These are phyloP conservation scores for Zasmidium cellare DNA, from an alignment of 2,329 filamentous ascomycete species.

Conservation along the genomic window DNA sequence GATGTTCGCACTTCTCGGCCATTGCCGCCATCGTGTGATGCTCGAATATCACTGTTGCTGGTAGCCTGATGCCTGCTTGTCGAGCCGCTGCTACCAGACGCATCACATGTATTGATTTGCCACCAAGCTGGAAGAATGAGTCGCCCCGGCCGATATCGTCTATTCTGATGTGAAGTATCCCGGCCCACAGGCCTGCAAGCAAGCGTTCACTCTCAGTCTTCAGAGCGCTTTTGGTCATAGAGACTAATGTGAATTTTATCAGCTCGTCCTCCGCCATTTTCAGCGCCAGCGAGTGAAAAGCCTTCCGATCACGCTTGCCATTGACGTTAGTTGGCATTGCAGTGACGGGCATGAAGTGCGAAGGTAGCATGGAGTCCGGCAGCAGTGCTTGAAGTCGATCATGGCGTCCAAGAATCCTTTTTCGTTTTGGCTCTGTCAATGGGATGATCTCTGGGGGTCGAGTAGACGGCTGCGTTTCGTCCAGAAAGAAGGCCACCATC, in stretches of 20 bases:
- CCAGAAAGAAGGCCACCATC: too few species aligned
- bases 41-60: conserved; percentile 44
- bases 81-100: conserved; percentile 42
- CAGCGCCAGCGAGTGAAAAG: too few species aligned
- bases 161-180: background rate
- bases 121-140: conserved; percentile 47
- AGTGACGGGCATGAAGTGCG: too few species aligned
- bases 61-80: conserved; percentile 37
- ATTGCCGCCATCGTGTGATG: conserved; percentile 9
- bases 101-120: conserved; percentile 49
- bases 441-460: too few species aligned
- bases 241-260: too few species aligned
- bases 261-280: background rate
- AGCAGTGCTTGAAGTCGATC: too few species aligned
- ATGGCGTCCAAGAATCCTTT: too few species aligned
- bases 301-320: background rate
- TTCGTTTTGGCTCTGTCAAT: too few species aligned
- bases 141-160: conserved; percentile 14
- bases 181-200: background rate
- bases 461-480: too few species aligned
- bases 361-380: too few species aligned
- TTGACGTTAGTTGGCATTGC: too few species aligned
- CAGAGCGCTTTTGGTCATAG: background rate
- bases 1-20: background rate
- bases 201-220: background rate